A percentile compares a stretch with the other conserved stretches of the same genome.
Conservation (phyloP, 31 red algal species). For the Endocladia muricata region DNA sequence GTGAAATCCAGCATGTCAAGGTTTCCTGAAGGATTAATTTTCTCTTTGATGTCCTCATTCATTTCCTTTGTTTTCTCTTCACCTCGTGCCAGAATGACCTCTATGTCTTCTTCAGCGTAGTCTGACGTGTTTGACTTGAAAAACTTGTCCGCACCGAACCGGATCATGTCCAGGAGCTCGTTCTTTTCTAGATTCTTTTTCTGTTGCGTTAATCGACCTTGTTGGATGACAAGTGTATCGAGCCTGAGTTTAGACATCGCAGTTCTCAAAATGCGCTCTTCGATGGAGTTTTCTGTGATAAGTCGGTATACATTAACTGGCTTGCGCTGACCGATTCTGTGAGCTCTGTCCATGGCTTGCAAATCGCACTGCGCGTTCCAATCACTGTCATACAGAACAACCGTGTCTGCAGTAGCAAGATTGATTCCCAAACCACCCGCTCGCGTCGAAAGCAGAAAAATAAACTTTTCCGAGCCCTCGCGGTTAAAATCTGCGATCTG, state of each 20-base stretch:
- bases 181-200: conserved; percentile 92
- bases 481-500: conserved; percentile 97
- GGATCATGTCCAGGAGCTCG: conserved; percentile 98
- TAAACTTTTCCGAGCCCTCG: conserved; percentile 94
- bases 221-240: conserved; percentile 98
- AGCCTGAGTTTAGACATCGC: conserved; percentile 95
- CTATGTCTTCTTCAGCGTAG: conserved; percentile 92
- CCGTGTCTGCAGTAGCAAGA: conserved; percentile 98
- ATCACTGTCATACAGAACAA: conserved; percentile 98
- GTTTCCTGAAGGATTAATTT: conserved; percentile 61
- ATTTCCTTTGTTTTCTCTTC: conserved; percentile 92
- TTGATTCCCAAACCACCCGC: conserved; percentile 99
- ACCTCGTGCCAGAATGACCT: conserved; percentile 86
- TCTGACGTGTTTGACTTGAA: conserved; percentile 84
- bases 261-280: conserved; percentile 93
- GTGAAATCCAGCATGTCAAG: conserved; percentile 80
- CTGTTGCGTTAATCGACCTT: conserved; percentile 88
- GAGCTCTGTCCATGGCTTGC: conserved; percentile 99
- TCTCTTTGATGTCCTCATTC: conserved; percentile 72
- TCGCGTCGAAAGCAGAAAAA: conserved; percentile 95
- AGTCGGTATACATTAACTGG: conserved; percentile 97
- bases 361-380: conserved; percentile 99
- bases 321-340: conserved; percentile 97
- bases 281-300: conserved; percentile 89
- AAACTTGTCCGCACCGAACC: conserved; percentile 97